phyloP scores from a whole-genome alignment of 2,329 filamentous ascomycete species.

The Paraphoma sp. region DNA sequence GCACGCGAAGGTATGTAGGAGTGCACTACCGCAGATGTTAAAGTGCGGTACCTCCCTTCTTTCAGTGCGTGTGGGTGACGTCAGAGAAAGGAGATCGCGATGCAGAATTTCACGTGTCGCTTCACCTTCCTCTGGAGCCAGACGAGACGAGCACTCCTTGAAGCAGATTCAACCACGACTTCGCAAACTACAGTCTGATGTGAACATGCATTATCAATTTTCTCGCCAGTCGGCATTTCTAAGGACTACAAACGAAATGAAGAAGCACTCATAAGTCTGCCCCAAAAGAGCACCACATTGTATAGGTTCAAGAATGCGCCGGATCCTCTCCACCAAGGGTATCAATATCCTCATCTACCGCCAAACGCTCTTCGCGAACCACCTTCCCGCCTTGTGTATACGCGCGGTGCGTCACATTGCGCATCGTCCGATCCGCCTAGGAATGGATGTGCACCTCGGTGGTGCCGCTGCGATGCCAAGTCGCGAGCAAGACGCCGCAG shows the following conservation, averaged over 20 bases:
- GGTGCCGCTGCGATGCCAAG: conserved; percentile 57
- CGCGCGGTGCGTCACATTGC: neutral
- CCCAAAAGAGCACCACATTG: no score
- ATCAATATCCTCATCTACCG: conserved; percentile 7
- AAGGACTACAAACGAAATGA: neutral
- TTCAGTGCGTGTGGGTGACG: neutral
- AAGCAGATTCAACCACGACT: neutral
- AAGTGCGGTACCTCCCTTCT: no score
- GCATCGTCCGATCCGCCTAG: conserved; percentile 13
- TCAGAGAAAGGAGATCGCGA: neutral
- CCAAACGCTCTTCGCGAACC: neutral
- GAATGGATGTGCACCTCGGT: conserved; percentile 53
- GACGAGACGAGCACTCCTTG: neutral
- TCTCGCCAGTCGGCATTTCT: neutral
- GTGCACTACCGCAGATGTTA: no score
- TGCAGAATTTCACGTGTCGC: neutral
- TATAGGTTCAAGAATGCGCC: neutral
- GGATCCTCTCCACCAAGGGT: conserved; percentile 6
- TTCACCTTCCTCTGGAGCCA: neutral
- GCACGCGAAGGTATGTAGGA: no score
- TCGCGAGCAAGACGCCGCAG: conserved; percentile 54
- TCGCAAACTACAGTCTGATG: neutral
- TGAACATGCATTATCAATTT: neutral
- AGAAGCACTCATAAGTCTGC: no score
- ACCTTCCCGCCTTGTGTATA: neutral